A percentile compares a stretch with the other conserved stretches of the same genome.
Evolutionary conservation across 2,329 filamentous ascomycete genomes (phyloP).

Genomic region (Eutypella sp.): DNA sequence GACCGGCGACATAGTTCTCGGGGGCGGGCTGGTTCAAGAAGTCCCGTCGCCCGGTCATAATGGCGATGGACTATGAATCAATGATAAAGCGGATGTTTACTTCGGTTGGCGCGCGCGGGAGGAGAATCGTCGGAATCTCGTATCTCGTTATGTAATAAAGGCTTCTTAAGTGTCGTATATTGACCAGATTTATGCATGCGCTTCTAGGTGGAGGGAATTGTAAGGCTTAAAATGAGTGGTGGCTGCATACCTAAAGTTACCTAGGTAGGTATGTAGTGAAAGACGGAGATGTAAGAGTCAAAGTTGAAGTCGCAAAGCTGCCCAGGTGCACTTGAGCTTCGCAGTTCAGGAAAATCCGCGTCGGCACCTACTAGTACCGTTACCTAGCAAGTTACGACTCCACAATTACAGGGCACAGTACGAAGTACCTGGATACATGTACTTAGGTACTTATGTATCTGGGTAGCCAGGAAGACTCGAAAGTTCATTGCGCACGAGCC

Average conservation of each 20-base stretch:
- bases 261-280: too few species aligned
- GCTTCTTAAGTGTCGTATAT: background rate
- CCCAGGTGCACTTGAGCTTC: too few species aligned
- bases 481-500: too few species aligned
- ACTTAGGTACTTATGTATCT: background rate
- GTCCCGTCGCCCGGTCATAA: conserved; percentile 65
- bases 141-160: background rate
- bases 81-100: background rate
- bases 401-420: background rate
- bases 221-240: too few species aligned
- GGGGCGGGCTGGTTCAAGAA: conserved; percentile 83
- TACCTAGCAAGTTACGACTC: background rate
- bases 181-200: background rate
- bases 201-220: background rate
- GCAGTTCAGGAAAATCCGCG: background rate
- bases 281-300: too few species aligned
- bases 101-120: background rate
- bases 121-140: background rate
- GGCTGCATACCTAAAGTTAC: too few species aligned
- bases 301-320: background rate
- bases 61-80: too few species aligned
- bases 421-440: background rate
- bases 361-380: background rate
- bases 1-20: conserved; percentile 89
- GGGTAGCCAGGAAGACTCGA: too few species aligned